phyloP scores from a whole-genome alignment of 1,139 yeast species.

The Candida sp. region DNA sequence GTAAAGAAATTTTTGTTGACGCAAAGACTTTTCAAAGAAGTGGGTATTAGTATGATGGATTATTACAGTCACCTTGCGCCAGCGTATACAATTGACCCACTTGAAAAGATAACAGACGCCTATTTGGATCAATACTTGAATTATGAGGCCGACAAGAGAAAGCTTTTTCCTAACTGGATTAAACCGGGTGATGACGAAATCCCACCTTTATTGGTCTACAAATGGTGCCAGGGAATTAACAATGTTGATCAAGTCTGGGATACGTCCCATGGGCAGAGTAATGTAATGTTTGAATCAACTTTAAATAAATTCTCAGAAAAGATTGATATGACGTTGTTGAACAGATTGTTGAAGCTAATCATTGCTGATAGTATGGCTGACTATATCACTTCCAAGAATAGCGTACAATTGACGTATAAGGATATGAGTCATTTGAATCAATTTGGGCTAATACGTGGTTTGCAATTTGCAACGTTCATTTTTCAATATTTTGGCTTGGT shows the following conservation, averaged over 20 bases:
- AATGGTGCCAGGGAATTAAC: conserved; percentile 95
- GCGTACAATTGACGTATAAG: conserved; percentile 76
- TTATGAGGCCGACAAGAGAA: conserved; percentile 91
- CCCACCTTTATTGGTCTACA: conserved; percentile 87
- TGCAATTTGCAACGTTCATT: conserved; percentile 87
- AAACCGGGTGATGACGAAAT: conserved; percentile 95
- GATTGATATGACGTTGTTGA: conserved; percentile 82
- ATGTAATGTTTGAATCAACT: conserved; percentile 80
- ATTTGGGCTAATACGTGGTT: conserved; percentile 82
- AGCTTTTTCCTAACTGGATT: conserved; percentile 92
- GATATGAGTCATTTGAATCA: conserved; percentile 96
- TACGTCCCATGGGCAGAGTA: conserved; percentile 66
- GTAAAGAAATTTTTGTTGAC: conserved; percentile 81
- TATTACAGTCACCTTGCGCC: conserved; percentile 83
- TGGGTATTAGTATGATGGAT: conserved; percentile 88
- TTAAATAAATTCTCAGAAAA: conserved; percentile 75
- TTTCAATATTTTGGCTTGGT: conserved; percentile 88
- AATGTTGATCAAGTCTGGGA: conserved; percentile 80
- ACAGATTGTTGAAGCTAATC: conserved; percentile 73
- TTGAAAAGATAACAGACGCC: conserved; percentile 96
- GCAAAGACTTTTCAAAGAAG: conserved; percentile 91
- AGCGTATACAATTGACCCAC: conserved; percentile 82
- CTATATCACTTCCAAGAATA: conserved; percentile 90
- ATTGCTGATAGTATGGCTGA: conserved; percentile 94
- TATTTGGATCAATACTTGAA: conserved; percentile 93